Base-by-base conservation (phyloP, 1,284 basidiomycete genomes). In the Microbotryum violaceum region DNA sequence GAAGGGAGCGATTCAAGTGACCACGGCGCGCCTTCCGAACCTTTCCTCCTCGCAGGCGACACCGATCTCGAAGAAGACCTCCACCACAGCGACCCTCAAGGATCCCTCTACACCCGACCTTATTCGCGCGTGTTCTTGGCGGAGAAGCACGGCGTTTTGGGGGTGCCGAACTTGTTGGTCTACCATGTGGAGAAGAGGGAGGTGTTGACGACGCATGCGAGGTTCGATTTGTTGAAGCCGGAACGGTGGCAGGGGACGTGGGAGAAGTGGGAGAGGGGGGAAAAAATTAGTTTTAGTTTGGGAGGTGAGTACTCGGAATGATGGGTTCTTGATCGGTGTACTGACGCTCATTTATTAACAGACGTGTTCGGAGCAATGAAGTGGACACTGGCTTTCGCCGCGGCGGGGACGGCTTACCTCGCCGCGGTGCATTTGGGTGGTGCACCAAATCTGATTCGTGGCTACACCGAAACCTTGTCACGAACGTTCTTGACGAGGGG, bases 91-190 rank as follows among this genome's bases (percentile, higher is more conserved):
- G 74, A 74, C 60, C 67, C 70, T 8, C 49, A 60, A 2, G 73
- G 74, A 31, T 65, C 67, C 12, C 71, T 73, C 4, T 77, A 77
- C 63, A 65, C 75, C 4, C 68, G 76, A 1, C 76, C 76, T 7
- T 76, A 73, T 57, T 72, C 70, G 46, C 67, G 76, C n/a, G 76
- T 76, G 10, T 72, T 74, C 64, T 69, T 77, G 23, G 74, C 76
- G 1, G 68, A 71, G 31, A 75, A 75, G 57, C 70, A 75, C 56
- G 70, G 71, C 58, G 71, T 77, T 20, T 69, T 76, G 23, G 72
- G 73, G 8, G 73, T 75, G 9, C 67, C 65, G 2, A 65, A 72
- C 18, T 55, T 77, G 9, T 71, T 70, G 54, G 72, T 75, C 16
- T 77, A 77, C 60, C 74, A 76, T 56, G 16, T 74, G 3, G 62